A percentile compares a stretch with the other conserved stretches of the same genome.
Conservation (phyloP, 2,329 filamentous ascomycete species). For the Chrysoporthe austroafricana region DNA sequence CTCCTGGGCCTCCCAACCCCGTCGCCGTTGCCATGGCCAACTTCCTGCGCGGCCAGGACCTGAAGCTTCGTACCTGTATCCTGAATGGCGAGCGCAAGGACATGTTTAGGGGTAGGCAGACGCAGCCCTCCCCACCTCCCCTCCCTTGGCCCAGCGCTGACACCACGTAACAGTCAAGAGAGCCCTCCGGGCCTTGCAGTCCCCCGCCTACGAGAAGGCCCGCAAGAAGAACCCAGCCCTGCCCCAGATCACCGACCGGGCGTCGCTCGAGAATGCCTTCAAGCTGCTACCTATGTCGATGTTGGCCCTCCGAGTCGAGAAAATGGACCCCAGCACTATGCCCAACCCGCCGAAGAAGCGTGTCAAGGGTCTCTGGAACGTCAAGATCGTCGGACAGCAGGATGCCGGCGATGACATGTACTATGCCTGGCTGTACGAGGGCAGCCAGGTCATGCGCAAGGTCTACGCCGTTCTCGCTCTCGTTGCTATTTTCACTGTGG, state of each 20-base stretch:
- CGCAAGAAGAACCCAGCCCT: conserved; percentile 87
- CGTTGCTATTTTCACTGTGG: conserved; percentile 80
- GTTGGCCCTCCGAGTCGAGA: conserved; percentile 85
- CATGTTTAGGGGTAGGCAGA: conserved; percentile 82
- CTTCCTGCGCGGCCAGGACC: conserved; percentile 80
- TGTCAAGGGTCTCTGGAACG: conserved; percentile 94
- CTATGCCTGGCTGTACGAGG: conserved; percentile 97
- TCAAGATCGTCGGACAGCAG: conserved; percentile 94
- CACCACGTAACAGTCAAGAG: conserved; percentile 74
- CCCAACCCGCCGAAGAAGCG: conserved; percentile 78
- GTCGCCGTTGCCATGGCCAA: conserved; percentile 86
- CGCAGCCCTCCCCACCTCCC: background rate
- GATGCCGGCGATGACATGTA: conserved; percentile 86
- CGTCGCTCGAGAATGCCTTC: conserved; percentile 89
- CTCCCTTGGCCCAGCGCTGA: conserved; percentile 28
- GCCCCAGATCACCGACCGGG: conserved; percentile 81
- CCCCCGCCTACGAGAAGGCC: conserved; percentile 87
- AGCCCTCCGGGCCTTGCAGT: conserved; percentile 86
- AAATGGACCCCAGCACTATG: conserved; percentile 77
- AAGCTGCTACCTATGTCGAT: conserved; percentile 94
- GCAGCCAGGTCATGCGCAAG: conserved; percentile 90
- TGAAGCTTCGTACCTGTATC: conserved; percentile 90
- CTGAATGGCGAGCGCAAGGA: conserved; percentile 96
- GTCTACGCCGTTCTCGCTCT: conserved; percentile 86
- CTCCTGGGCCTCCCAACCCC: conserved; percentile 82